Base-by-base conservation (phyloP, 331 rosid genomes). In the Prunus yedoensis region DNA sequence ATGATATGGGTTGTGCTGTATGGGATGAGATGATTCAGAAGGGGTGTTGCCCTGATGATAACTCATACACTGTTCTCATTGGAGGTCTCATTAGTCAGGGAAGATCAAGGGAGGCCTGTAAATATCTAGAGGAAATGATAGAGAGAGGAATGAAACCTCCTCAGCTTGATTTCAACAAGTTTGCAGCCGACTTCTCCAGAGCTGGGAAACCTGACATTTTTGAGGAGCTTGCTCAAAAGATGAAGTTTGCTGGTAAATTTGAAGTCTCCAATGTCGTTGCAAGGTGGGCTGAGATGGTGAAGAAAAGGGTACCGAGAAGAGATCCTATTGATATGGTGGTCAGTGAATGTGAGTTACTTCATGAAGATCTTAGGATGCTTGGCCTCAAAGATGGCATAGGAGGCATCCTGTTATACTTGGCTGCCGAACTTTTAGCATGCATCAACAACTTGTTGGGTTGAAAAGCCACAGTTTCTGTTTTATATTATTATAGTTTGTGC, bases 121-220 rank as follows among this genome's bases (percentile, higher is more conserved):
- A 83, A 74, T 88, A 80, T 85, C 61, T 93, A 20, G 92, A 92
- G 83, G 94, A 88, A 82, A 92, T 92, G 97, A 78, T 94, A 53
- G 91, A 84, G 68, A 92, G 88, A 74, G 97, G 99, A 71, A 94
- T 94, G 97, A 92, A 85, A 77, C 91, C 96, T 80, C 96, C 90
- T 66, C 93, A 90, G 80, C 90, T 94, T 43, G 97, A 90, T 76
- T 90, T 88, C 80, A 88, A 88, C 83, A 94, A 88, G 88, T 89
- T 92, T 77, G 96, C 85, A 63, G 88, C 93, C 52, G 92, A 90
- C 84, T 86, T 89, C 81, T 89, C 92, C 18, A 85, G 88, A 83
- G 85, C 85, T 73, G 99, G 96, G 79, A 92, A 79, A 77, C 88
- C 89, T 63, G 88, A 75, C 77, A 74, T 89, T 28, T 96, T 94